Percentiles rank a stretch among this genome's conserved stretches.
Conservation (phyloP, 352 stramenopile species). For the Pythium diclinum region DNA sequence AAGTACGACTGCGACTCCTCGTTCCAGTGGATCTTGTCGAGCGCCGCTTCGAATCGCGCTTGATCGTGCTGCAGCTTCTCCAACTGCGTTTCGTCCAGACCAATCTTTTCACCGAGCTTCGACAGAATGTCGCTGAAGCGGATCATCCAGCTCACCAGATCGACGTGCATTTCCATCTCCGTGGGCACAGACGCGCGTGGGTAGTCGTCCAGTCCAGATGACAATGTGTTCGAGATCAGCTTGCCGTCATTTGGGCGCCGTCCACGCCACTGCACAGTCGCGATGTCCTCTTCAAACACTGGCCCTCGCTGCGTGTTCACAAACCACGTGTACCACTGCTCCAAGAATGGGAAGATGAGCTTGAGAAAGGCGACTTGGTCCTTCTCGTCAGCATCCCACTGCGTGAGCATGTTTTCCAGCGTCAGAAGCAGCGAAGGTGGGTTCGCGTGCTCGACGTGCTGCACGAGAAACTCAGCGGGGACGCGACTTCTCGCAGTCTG, state of each 20-base stretch:
- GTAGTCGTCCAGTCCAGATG: slow-evolving; percentile 93
- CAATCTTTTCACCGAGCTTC: slow-evolving; percentile 42
- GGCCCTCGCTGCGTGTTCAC: slow-evolving; percentile 55
- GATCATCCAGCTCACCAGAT: slow-evolving; percentile 90
- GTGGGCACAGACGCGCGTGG: slow-evolving; percentile 73
- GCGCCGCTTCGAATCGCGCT: slow-evolving; percentile 34
- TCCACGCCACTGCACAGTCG: slow-evolving; percentile 82
- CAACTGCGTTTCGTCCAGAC: neutral
- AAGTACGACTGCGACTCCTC: slow-evolving; percentile 63
- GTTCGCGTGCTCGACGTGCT: slow-evolving; percentile 91
- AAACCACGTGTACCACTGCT: slow-evolving; percentile 80
- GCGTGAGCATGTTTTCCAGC: slow-evolving; percentile 72
- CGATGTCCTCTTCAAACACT: slow-evolving; percentile 23
- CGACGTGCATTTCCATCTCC: slow-evolving; percentile 86
- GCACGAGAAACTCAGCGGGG: slow-evolving; percentile 87
- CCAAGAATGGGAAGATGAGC: slow-evolving; percentile 64
- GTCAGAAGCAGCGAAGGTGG: slow-evolving; percentile 87
- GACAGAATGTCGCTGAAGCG: slow-evolving; percentile 58
- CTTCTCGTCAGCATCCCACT: slow-evolving; percentile 21
- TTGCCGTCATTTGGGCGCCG: slow-evolving; percentile 63
- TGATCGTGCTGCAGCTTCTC: slow-evolving; percentile 10
- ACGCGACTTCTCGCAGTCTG: slow-evolving; percentile 68
- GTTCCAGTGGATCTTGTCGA: slow-evolving; percentile 77
- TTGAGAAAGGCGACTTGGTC: slow-evolving; percentile 32
- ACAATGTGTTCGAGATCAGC: slow-evolving; percentile 89